Evolutionary conservation across 768 basidiomycete genomes (phyloP).

Genomic region (Zangia roseola): DNA sequence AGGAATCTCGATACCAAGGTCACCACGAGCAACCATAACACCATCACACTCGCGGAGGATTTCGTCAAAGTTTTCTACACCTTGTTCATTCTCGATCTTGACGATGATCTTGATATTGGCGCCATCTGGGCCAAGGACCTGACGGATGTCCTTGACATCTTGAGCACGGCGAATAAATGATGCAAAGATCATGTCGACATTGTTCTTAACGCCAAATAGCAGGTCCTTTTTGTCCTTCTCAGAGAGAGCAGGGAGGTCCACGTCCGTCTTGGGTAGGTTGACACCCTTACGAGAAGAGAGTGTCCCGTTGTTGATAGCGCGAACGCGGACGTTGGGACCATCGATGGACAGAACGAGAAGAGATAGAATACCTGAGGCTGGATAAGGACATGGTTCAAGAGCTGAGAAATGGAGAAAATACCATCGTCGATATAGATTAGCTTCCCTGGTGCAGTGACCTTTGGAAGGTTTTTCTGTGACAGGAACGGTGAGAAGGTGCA

Average conservation of each 20-base stretch:
- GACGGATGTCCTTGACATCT: conserved; percentile 92
- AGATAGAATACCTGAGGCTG: conserved; percentile 66
- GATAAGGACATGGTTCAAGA: conserved; percentile 4
- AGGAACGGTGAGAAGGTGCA: background rate
- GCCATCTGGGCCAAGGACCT: conserved; percentile 91
- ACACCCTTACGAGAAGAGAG: conserved; percentile 98
- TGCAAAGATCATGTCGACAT: conserved; percentile 99
- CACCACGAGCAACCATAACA: conserved; percentile 99
- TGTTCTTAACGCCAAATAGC: conserved; percentile 92
- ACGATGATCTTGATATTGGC: conserved; percentile 98
- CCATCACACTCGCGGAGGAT: conserved; percentile 94
- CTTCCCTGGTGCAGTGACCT: conserved; percentile 96
- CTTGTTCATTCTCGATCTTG: conserved; percentile 99
- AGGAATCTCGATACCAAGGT: conserved; percentile 99
- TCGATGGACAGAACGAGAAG: conserved; percentile 91
- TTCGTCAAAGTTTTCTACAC: conserved; percentile 98
- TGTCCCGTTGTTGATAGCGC: conserved; percentile 85
- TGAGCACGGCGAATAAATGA: conserved; percentile 96
- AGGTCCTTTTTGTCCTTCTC: conserved; percentile 98
- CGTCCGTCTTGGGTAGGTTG: conserved; percentile 96
- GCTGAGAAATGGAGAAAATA: conserved; percentile 23
- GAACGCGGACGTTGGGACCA: conserved; percentile 76
- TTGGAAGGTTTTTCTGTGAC: conserved; percentile 80
- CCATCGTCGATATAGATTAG: conserved; percentile 98
- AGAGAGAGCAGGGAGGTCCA: conserved; percentile 96